These are phyloP conservation scores for Trametes sanguinea DNA, from an alignment of 768 basidiomycete genomes.

Conservation along the genomic window DNA sequence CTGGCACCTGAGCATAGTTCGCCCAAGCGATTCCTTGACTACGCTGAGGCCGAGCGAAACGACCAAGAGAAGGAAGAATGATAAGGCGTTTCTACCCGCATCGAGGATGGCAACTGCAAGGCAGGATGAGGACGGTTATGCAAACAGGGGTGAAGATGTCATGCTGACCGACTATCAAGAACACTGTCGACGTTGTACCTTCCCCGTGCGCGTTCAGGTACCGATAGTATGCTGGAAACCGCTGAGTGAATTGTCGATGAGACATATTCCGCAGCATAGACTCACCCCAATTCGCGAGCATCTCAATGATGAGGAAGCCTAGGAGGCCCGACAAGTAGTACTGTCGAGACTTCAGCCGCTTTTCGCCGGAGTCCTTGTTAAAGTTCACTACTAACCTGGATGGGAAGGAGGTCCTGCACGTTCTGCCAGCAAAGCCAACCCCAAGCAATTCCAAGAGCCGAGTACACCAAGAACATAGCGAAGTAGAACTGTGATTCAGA, in stretches of 20 bases:
- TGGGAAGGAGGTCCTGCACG: slow-evolving; percentile 80
- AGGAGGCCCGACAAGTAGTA: slow-evolving; percentile 91
- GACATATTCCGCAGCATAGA: background rate
- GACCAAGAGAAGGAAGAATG: slow-evolving; percentile 92
- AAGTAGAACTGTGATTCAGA: slow-evolving; percentile 73
- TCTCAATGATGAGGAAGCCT: slow-evolving; percentile 87
- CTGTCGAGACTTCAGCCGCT: slow-evolving; percentile 39
- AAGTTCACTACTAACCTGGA: slow-evolving; percentile 58
- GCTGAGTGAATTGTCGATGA: background rate
- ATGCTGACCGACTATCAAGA: slow-evolving; percentile 84
- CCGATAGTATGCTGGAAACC: slow-evolving; percentile 76
- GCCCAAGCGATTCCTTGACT: slow-evolving; percentile 84
- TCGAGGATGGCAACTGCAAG: slow-evolving; percentile 85
- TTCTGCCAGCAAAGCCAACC: slow-evolving; percentile 81
- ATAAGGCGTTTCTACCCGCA: slow-evolving; percentile 90
- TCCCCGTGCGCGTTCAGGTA: slow-evolving; percentile 89
- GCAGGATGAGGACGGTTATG: background rate
- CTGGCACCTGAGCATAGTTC: slow-evolving; percentile 82
- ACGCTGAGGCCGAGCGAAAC: slow-evolving; percentile 92
- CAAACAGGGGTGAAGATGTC: background rate
- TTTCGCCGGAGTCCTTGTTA: background rate
- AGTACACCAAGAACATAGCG: slow-evolving; percentile 79
- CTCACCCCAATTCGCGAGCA: slow-evolving; percentile 84
- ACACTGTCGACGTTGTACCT: slow-evolving; percentile 74
- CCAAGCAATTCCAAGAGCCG: slow-evolving; percentile 70